phyloP scores from a whole-genome alignment of 140 eudicot genomes.

The Flaveria floridana region DNA sequence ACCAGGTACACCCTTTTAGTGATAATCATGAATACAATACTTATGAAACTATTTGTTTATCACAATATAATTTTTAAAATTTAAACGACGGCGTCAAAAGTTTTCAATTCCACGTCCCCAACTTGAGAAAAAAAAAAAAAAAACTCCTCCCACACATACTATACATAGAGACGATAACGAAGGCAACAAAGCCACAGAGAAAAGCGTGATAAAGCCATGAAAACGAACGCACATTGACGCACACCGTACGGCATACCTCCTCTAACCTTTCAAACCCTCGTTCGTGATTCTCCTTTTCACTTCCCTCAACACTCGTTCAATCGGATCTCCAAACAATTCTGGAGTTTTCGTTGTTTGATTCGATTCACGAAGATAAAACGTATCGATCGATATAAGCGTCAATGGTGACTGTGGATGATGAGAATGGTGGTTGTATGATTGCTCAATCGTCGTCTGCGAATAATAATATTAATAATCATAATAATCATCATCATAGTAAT shows the following conservation, averaged over 20 bases:
- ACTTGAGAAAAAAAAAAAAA: neutral
- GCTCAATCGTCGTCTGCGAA: slow-evolving; percentile 43
- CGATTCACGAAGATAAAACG: neutral
- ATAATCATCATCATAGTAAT: slow-evolving; percentile 17
- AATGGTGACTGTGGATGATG: slow-evolving; percentile 85
- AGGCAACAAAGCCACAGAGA: neutral
- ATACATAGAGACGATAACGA: neutral
- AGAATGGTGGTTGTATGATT: slow-evolving; percentile 60
- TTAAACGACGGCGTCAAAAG: neutral
- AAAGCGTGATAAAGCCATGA: slow-evolving; percentile 14
- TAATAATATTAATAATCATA: neutral
- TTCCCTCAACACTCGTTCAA: slow-evolving; percentile 2
- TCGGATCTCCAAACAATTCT: slow-evolving; percentile 10
- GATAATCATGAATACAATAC: too few relatives aligned
- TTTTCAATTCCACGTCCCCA: neutral
- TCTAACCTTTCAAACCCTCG: neutral
- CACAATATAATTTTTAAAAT: too few relatives aligned
- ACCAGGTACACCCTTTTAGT: too few relatives aligned
- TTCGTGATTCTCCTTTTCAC: neutral
- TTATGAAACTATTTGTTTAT: too few relatives aligned
- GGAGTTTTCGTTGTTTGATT: neutral
- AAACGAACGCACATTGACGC: slow-evolving; percentile 16
- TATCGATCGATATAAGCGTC: neutral
- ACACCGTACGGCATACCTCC: slow-evolving; percentile 1
- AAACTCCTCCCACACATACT: slow-evolving; percentile 1